Evolutionary conservation across 73 alveolate species (phyloP).

Genomic region (Halteria grandinella): DNA sequence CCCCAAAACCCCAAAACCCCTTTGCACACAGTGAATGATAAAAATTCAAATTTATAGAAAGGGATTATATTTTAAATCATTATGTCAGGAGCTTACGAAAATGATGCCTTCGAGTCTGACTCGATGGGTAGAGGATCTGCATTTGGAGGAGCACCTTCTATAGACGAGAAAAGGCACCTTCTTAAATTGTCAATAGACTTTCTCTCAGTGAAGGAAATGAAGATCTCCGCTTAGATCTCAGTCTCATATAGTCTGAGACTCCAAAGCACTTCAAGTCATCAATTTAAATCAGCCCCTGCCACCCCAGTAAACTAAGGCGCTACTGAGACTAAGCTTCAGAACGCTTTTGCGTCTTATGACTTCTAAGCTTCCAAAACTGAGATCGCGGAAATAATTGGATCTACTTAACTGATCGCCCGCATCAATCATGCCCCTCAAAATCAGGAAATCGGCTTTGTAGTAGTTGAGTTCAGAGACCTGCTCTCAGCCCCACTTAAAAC

Average conservation of each 20-base stretch:
- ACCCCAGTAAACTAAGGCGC: slow-evolving; percentile 28
- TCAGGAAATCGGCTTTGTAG: slow-evolving; percentile 17
- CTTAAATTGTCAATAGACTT: slow-evolving; percentile 41
- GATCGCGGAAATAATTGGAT: not conserved
- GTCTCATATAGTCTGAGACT: not conserved
- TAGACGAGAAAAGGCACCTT: slow-evolving; percentile 15
- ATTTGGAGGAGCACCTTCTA: not conserved
- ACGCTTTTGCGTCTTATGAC: slow-evolving; percentile 47
- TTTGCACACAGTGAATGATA: too few relatives aligned
- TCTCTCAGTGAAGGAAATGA: slow-evolving; percentile 7
- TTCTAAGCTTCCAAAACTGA: slow-evolving; percentile 38
- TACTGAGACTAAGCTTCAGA: slow-evolving; percentile 15
- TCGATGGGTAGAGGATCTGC: too few relatives aligned
- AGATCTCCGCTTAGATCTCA: slow-evolving; percentile 1
- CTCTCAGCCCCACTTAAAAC: slow-evolving; percentile 48
- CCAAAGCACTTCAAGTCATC: not conserved
- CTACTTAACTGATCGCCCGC: not conserved
- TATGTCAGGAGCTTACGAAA: not conserved
- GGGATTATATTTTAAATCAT: too few relatives aligned
- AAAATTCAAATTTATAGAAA: too few relatives aligned
- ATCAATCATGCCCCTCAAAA: slow-evolving; percentile 11
- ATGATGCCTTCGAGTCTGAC: not conserved
- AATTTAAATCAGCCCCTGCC: slow-evolving; percentile 24
- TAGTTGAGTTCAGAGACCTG: slow-evolving; percentile 13
- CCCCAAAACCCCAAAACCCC: too few relatives aligned